Percentiles rank a stretch among this genome's conserved stretches.
Conservation (phyloP, 2,329 filamentous ascomycete genomes). For the Venturia oleaginea region DNA sequence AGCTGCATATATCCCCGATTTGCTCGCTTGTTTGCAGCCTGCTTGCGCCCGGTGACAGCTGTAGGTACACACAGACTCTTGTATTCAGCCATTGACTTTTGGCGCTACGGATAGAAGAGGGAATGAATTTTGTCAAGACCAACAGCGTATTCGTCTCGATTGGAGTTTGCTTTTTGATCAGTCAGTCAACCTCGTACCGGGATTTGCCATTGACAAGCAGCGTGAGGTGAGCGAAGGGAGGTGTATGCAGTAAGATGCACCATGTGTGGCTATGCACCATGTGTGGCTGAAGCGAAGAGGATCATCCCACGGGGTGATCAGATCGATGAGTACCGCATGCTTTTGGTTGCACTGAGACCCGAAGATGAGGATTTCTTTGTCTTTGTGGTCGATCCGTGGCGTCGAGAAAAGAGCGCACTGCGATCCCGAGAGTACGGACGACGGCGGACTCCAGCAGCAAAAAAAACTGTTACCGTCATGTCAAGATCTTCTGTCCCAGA, state of each 20-base stretch:
- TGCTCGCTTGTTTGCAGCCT: neutral
- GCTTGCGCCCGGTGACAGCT: neutral
- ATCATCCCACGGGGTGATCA: neutral
- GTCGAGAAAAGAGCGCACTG: neutral
- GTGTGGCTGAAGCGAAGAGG: neutral
- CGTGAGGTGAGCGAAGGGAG: neutral
- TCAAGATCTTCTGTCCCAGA: neutral
- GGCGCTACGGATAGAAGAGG: neutral
- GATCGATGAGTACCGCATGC: neutral
- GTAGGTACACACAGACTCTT: neutral
- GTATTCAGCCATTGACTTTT: constrained; percentile 1
- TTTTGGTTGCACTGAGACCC: neutral
- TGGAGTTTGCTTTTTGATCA: neutral
- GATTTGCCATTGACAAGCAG: neutral
- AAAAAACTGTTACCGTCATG: neutral
- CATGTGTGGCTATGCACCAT: neutral
- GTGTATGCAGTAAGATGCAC: neutral
- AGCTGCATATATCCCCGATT: neutral
- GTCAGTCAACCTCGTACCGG: neutral
- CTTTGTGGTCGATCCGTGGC: neutral
- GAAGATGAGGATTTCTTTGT: neutral
- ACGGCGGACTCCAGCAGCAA: constrained; percentile 1
- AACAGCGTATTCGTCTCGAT: neutral
- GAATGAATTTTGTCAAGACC: constrained; percentile 1
- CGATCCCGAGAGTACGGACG: neutral